Evolutionary conservation across 129 eudicot species (phyloP), one percentile per base, ranked within the genome.

Genomic region (Glebionis coronaria): DNA sequence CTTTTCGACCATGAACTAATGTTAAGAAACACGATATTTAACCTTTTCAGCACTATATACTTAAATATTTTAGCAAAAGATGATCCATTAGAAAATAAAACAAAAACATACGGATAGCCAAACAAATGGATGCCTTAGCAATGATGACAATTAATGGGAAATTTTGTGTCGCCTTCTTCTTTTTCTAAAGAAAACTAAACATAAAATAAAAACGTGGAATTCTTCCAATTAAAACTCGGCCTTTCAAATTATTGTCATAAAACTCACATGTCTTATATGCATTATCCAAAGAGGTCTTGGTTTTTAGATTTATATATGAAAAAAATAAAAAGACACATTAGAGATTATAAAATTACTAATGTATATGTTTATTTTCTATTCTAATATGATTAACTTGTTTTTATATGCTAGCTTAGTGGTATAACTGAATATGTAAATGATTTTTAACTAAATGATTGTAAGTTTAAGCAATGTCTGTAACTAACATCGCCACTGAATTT

Each of bases 61-160:
- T 58, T 25, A 56, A 64, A 64, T 1, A 2, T 45, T 53, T n/a
- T 47, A 31, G 40, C 1, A 44, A 47, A 46, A 27, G 14, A 45
- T 19, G 2, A 58, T 58, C 44, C 47, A n/a, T 42, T 31, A 38
- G 16, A 25, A 13, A 52, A 47, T n/a, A 15, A 46, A 15, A 50
- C 18, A 3, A 19, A 31, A 12, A 38, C 54, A 21, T 7, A 52
- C 5, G 28, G 31, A 51, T 52, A 68, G 49, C 73, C 73, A 68
- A 68, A 68, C 63, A 68, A 53, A 68, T 68, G 73, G 40, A 68
- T 38, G 35, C 73, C 73, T 68, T 68, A 68, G 62, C 19, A 68
- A 56, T 53, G 63, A 68, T 38, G 73, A 54, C 20, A 54, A 68
- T 68, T 68, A 68, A 68, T 68, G 73, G 63, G 50, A 2, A 54